Conservation (phyloP, 1,284 basidiomycete species). For the Fomitopsis pinicola region DNA sequence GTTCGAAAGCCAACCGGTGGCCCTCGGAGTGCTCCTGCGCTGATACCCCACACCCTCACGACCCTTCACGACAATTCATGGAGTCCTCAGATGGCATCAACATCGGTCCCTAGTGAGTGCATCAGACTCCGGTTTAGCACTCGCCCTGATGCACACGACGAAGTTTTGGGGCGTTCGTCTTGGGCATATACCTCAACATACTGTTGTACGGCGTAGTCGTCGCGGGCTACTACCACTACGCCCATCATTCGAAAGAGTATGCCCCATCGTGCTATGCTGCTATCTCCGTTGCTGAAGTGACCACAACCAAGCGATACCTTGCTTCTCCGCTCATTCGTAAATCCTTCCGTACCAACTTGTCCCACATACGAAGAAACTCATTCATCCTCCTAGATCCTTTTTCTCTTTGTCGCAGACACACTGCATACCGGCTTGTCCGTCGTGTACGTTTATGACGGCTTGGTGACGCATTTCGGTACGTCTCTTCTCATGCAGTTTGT, state of each 20-base stretch:
- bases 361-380: not conserved
- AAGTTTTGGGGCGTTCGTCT: not conserved
- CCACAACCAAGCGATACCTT: not conserved
- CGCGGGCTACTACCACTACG: not conserved
- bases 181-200: not conserved
- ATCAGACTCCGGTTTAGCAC: not conserved
- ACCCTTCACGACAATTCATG: not conserved
- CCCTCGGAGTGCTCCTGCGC: not conserved
- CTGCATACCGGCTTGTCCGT: not conserved
- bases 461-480: conserved; percentile 1
- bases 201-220: conserved; percentile 1
- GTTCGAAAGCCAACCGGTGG: not conserved
- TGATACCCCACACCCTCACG: not conserved
- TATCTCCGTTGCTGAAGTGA: not conserved
- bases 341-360: not conserved
- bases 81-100: not conserved
- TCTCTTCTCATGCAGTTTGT: not conserved
- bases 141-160: not conserved
- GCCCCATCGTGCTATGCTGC: not conserved
- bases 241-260: not conserved
- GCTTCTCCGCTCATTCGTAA: not conserved
- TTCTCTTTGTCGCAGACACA: not conserved
- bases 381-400: not conserved
- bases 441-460: not conserved
- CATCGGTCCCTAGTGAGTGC: not conserved